Percentiles rank a stretch among this genome's conserved stretches.
Conservation (phyloP, 2,329 filamentous ascomycete species). For the Arachnomyces sp. region DNA sequence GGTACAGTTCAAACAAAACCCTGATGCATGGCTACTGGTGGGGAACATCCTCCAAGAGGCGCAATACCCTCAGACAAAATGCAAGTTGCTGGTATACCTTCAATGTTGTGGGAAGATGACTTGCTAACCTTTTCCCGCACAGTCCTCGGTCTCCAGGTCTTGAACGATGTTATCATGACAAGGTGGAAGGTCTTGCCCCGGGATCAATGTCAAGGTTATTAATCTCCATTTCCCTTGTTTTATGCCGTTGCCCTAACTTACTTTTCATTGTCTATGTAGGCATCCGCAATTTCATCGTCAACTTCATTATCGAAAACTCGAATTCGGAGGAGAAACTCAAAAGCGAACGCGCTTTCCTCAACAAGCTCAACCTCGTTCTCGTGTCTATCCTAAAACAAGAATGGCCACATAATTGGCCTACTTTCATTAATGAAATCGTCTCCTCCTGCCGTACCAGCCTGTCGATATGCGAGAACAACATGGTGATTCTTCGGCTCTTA, state of each 20-base stretch:
- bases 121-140: slow-evolving; percentile 4
- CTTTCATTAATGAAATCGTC: slow-evolving; percentile 99
- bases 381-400: slow-evolving; percentile 98
- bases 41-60: slow-evolving; percentile 94
- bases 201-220: slow-evolving; percentile 81
- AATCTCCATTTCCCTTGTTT: slow-evolving; percentile 1
- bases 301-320: slow-evolving; percentile 94
- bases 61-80: slow-evolving; percentile 93
- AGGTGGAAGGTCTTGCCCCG: slow-evolving; percentile 96
- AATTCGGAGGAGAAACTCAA: slow-evolving; percentile 81
- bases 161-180: slow-evolving; percentile 97
- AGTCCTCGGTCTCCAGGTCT: slow-evolving; percentile 91
- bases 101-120: too few relatives aligned
- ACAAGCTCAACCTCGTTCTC: slow-evolving; percentile 96
- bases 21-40: slow-evolving; percentile 94
- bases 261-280: slow-evolving; percentile 37
- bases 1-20: slow-evolving; percentile 91
- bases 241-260: slow-evolving; percentile 3
- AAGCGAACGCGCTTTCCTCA: slow-evolving; percentile 78
- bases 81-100: slow-evolving; percentile 44
- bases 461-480: slow-evolving; percentile 99
- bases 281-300: slow-evolving; percentile 97
- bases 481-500: slow-evolving; percentile 90
- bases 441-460: slow-evolving; percentile 90
- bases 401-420: slow-evolving; percentile 99